Base-by-base conservation (phyloP, 73 alveolate species). In the Durusdinium trenchii region DNA sequence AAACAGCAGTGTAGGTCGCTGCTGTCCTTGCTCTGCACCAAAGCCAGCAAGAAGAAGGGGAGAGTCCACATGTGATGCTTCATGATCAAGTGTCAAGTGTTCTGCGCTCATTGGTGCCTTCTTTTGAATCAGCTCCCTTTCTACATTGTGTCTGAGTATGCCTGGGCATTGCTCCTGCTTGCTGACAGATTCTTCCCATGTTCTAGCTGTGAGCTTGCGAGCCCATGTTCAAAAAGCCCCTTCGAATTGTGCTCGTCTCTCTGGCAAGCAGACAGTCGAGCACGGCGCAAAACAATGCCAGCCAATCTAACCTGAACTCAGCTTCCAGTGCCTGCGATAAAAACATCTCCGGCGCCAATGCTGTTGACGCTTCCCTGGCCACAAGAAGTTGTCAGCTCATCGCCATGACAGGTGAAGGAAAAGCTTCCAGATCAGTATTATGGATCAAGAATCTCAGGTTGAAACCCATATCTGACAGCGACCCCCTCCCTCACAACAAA, bases 341-440 rank as follows among this genome's bases (percentile, higher is more conserved):
- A 91, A 6, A 91, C 98, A 91, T 91, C 98, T 32, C 98, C 98
- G n/a, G 98, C 98, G 46, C 98, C 98, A 9, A 89, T 91, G 48
- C 90, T 71, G 76, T 91, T 54, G 71, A 81, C 48, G 91, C 71
- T 81, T 81, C 91, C 91, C 91, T 81, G 71, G 20, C 50, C 69
- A 78, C 50, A 4, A 2, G 30, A 18, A 36, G 85, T 12, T 48
- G 51, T 20, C 18, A 1, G n/a, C 73, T 23, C n/a, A 60, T 60
- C n/a, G n/a, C n/a, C n/a, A n/a, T n/a, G n/a, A n/a, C n/a, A n/a
- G n/a, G n/a, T n/a, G n/a, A n/a, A n/a, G n/a, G n/a, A n/a, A n/a
- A n/a, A n/a, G n/a, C n/a, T n/a, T n/a, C n/a, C n/a, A n/a, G n/a
- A n/a, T n/a, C n/a, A n/a, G n/a, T n/a, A n/a, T n/a, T n/a, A n/a